Percentiles rank a stretch among this genome's conserved stretches.
Evolutionary conservation across 805 yeast species (phyloP).

Genomic region (Wickerhamiella brachini): DNA sequence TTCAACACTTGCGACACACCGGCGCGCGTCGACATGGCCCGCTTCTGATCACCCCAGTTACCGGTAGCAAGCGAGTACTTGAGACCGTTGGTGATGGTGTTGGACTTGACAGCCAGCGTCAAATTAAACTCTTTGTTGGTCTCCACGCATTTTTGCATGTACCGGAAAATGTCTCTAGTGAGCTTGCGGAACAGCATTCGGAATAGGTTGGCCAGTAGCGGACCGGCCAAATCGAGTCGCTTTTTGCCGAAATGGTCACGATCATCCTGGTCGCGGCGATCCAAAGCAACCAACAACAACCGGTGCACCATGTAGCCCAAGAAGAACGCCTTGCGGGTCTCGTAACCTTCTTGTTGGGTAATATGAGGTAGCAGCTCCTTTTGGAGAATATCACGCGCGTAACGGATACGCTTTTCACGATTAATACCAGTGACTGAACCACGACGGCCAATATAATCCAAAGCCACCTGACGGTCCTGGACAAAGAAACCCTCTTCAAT

Average conservation of each 20-base stretch:
- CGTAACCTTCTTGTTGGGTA: conserved; percentile 94
- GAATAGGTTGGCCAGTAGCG: conserved; percentile 88
- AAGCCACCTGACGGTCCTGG: conserved; percentile 95
- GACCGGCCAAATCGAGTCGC: conserved; percentile 97
- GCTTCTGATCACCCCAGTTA: conserved; percentile 99
- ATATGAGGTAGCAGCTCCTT: conserved; percentile 95
- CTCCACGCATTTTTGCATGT: conserved; percentile 98
- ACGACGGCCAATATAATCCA: conserved; percentile 97
- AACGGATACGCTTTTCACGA: conserved; percentile 95
- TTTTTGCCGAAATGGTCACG: conserved; percentile 99
- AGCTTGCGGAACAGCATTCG: conserved; percentile 85
- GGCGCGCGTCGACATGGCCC: conserved; percentile 96
- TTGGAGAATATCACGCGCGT: conserved; percentile 91
- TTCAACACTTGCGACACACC: conserved; percentile 98
- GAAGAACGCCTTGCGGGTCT: conserved; percentile 91
- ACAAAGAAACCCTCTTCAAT: conserved; percentile 98
- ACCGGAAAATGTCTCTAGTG: conserved; percentile 92
- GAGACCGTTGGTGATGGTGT: conserved; percentile 93
- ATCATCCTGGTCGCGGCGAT: conserved; percentile 95
- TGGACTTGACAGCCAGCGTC: conserved; percentile 92
- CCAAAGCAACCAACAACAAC: conserved; percentile 85
- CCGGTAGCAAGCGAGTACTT: conserved; percentile 98
- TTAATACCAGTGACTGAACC: conserved; percentile 92
- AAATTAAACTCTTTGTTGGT: conserved; percentile 93
- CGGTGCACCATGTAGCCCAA: conserved; percentile 97